Evolutionary conservation across 2,329 filamentous ascomycete species (phyloP).

Genomic region (Stachybotrys echinatus): DNA sequence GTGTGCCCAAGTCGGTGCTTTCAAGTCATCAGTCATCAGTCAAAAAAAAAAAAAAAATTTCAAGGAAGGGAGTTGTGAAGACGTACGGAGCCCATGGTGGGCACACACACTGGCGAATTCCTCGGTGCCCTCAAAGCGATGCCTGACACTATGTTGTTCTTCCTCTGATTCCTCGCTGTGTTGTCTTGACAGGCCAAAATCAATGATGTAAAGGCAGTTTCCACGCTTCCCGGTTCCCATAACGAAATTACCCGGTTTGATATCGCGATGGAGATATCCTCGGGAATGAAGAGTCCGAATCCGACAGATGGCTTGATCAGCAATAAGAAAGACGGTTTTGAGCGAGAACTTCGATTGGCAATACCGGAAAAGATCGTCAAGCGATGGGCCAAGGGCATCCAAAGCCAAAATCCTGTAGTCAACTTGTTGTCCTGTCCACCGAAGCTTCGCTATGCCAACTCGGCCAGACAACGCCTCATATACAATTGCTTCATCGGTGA

Average conservation of each 20-base stretch:
- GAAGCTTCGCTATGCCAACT: slow-evolving; percentile 11
- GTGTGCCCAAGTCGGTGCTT: slow-evolving; percentile 67
- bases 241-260: slow-evolving; percentile 15
- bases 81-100: neutral
- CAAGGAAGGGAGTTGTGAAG: neutral
- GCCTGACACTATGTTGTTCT: no score
- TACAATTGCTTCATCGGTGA: slow-evolving; percentile 7
- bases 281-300: slow-evolving; percentile 5
- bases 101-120: neutral
- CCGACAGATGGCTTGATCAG: slow-evolving; percentile 5
- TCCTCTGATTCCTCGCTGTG: no score
- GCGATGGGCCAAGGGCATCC: slow-evolving; percentile 46
- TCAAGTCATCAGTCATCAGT: neutral
- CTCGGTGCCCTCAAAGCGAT: neutral
- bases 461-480: slow-evolving; percentile 7
- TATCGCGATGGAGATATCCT: slow-evolving; percentile 6
- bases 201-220: slow-evolving; percentile 11
- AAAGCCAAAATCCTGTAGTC: slow-evolving; percentile 13
- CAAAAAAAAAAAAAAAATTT: neutral
- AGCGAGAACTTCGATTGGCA: slow-evolving; percentile 5
- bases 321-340: slow-evolving; percentile 9
- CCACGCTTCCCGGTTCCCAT: slow-evolving; percentile 13
- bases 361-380: slow-evolving; percentile 55
- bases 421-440: slow-evolving; percentile 11
- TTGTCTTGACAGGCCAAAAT: slow-evolving; percentile 12